These are phyloP conservation scores for Elaeagnus macrophylla DNA, from an alignment of 306 rosid species.

Conservation along the genomic window DNA sequence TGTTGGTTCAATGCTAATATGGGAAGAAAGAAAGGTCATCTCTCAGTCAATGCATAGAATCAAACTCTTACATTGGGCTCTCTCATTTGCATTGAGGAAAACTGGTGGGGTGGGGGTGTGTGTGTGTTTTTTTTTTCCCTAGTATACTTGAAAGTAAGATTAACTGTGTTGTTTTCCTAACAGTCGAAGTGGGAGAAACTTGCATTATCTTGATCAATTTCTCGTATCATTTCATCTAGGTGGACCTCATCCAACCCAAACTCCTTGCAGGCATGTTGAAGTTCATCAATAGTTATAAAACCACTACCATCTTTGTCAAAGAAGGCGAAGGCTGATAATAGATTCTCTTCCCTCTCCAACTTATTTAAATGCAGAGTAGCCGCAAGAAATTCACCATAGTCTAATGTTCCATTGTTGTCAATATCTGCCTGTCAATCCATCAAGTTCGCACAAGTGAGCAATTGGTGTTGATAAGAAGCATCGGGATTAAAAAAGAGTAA, in stretches of 20 bases:
- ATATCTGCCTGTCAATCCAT: slow-evolving; percentile 32
- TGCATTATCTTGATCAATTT: slow-evolving; percentile 39
- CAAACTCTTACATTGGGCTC: too few relatives aligned
- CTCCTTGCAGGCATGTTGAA: slow-evolving; percentile 36
- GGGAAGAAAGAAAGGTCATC: too few relatives aligned
- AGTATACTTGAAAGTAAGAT: not conserved
- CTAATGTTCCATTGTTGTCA: slow-evolving; percentile 40
- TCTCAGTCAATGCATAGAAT: too few relatives aligned
- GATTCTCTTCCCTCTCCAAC: slow-evolving; percentile 42
- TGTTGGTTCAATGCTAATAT: too few relatives aligned
- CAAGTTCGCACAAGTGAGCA: not conserved
- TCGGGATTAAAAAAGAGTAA: too few relatives aligned
- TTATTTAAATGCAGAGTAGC: slow-evolving; percentile 46
- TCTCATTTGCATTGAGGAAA: too few relatives aligned
- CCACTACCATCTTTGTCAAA: slow-evolving; percentile 50
- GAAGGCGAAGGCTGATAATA: slow-evolving; percentile 34
- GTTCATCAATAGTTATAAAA: slow-evolving; percentile 40
- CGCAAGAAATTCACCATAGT: slow-evolving; percentile 45
- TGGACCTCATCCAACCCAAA: slow-evolving; percentile 40
- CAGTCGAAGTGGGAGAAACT: not conserved
- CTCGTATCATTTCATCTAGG: slow-evolving; percentile 42
- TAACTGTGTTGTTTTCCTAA: not conserved
- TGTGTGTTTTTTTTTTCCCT: too few relatives aligned
- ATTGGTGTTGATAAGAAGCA: too few relatives aligned
- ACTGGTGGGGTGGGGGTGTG: too few relatives aligned